These are phyloP conservation scores for Dothistroma pini DNA, from an alignment of 2,329 filamentous ascomycete species.

Conservation along the genomic window DNA sequence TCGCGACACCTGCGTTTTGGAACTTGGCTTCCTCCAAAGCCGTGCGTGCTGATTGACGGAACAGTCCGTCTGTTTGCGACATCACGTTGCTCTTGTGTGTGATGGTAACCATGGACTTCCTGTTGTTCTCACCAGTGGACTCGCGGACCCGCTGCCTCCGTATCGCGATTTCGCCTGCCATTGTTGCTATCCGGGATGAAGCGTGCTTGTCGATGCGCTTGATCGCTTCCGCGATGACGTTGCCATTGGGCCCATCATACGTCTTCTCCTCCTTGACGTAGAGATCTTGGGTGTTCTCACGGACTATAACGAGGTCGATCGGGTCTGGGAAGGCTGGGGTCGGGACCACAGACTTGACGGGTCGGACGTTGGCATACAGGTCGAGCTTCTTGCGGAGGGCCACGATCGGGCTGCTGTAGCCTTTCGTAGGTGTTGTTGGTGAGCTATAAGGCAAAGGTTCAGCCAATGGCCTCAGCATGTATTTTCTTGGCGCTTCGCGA, in stretches of 20 bases:
- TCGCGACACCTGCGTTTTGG: conserved; percentile 55
- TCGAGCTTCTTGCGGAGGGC: conserved; percentile 92
- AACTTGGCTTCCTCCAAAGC: conserved; percentile 68
- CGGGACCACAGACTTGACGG: conserved; percentile 75
- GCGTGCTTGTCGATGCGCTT: conserved; percentile 93
- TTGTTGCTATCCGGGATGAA: conserved; percentile 78
- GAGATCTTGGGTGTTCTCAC: conserved; percentile 97
- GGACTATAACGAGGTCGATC: conserved; percentile 96
- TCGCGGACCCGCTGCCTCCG: conserved; percentile 77
- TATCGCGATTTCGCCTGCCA: conserved; percentile 91
- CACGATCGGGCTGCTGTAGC: conserved; percentile 95
- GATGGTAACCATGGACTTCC: conserved; percentile 77
- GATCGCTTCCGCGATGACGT: conserved; percentile 85
- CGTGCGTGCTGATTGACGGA: conserved; percentile 73
- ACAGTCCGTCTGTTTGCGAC: conserved; percentile 92
- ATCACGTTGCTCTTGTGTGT: conserved; percentile 99
- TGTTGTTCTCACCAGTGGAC: conserved; percentile 57
- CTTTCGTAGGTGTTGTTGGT: conserved; percentile 81
- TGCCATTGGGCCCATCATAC: conserved; percentile 65
- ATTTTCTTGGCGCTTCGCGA: neutral
- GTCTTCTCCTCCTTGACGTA: conserved; percentile 97
- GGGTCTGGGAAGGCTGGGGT: conserved; percentile 55
- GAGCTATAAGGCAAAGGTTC: conserved; percentile 51
- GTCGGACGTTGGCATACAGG: conserved; percentile 95
- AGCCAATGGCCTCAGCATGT: neutral